These are phyloP conservation scores for Wickerhamiella occidentalis DNA, from an alignment of 805 yeast species.

Conservation along the genomic window DNA sequence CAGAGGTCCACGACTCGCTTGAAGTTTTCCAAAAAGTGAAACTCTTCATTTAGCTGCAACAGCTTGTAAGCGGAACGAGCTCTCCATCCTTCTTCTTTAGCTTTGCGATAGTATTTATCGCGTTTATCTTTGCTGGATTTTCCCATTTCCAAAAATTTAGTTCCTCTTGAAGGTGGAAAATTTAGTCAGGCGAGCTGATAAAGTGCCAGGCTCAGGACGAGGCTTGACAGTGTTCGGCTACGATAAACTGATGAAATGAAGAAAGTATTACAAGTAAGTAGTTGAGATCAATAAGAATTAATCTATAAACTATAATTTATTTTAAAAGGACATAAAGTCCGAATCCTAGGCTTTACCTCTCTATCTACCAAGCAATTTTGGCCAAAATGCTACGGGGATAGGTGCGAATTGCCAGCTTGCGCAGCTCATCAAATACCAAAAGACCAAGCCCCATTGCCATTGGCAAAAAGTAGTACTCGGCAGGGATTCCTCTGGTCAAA, in stretches of 20 bases:
- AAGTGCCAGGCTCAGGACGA: no score
- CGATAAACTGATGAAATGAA: no score
- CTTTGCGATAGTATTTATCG: conserved; percentile 73
- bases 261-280: no score
- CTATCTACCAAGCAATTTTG: conserved; percentile 33
- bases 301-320: no score
- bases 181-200: conserved; percentile 1
- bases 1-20: conserved; percentile 87
- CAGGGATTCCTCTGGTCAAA: conserved; percentile 33
- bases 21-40: conserved; percentile 60
- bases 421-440: conserved; percentile 33
- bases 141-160: conserved; percentile 51
- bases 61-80: conserved; percentile 94
- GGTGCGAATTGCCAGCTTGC: conserved; percentile 31
- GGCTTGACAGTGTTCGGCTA: no score
- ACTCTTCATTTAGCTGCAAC: conserved; percentile 81
- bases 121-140: conserved; percentile 90
- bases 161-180: background rate
- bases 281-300: no score
- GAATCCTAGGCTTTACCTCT: no score
- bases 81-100: conserved; percentile 96
- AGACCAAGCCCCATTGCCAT: conserved; percentile 35
- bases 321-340: no score
- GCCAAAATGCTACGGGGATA: conserved; percentile 33
- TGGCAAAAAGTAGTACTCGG: conserved; percentile 37